Evolutionary conservation across 2,329 filamentous ascomycete species (phyloP), one percentile per base, ranked within the genome.

Genomic region (Penicillium digitatum): DNA sequence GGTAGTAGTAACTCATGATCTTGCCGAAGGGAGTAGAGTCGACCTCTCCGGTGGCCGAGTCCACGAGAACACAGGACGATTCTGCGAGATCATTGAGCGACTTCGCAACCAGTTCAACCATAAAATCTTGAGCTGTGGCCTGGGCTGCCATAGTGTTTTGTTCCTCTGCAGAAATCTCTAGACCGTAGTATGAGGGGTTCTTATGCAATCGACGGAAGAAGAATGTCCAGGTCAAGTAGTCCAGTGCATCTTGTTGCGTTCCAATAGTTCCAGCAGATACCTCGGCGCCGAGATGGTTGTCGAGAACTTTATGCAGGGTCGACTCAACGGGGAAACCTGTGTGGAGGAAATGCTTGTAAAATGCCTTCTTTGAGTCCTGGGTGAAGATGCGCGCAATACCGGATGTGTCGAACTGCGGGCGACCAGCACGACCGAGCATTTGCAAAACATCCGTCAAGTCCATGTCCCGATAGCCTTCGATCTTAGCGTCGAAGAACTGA

Each of bases 1-100:
- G 86, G 70, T 99, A 99, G 80, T 99, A 99, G 80, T 97, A 99
- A 72, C 89, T 95, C 90, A 97, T 96, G 69, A 99, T 97, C 78
- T 96, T 96, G 66, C 94, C 94, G 7, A 97, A 82, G 0, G 93
- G 87, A 0, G 94, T 97, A 0, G 93, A 80, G 64, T 96, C 89
- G 27, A 99, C 86, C 63, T 96, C 88, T 40, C 93, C 93, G 61
- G 94, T 96, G 3, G 72, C 70, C 42, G 87, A 86, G 66, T 90
- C 88, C 3, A 95, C 81, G 18, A 87, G 81, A 16, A 96, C 85
- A 76, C 94, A 99, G 51, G 87, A 87, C 2, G 92, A 97, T 59
- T 88, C 82, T 0, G 87, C 87, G 5, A 99, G 82, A 68, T 95
- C 91, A 24, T 79, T 78, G 9, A 99, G 82, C 0, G 93, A 95